Conservation (phyloP, 805 yeast species). For the Maudiozyma barnettii region DNA sequence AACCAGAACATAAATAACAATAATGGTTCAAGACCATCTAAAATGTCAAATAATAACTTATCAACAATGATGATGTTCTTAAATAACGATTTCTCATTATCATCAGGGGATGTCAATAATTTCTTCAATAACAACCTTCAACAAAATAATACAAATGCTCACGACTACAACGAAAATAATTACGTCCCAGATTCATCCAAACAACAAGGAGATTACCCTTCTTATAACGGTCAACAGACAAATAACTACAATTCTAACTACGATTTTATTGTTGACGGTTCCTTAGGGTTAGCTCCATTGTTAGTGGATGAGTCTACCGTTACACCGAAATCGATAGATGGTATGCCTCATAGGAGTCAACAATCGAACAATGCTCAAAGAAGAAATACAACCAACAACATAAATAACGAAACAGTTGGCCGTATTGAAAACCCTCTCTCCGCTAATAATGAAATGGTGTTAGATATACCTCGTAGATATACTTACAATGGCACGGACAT, state of each 20-base stretch:
- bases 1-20: not conserved
- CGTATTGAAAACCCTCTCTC: not conserved
- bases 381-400: not conserved
- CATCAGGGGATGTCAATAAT: constrained; percentile 4
- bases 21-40: not conserved
- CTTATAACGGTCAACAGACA: not conserved
- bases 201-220: not conserved
- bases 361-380: not conserved
- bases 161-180: not conserved
- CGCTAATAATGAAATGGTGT: not conserved
- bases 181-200: not conserved
- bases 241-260: constrained; percentile 18
- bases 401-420: not conserved
- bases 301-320: constrained; percentile 28
- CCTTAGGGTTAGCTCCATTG: constrained; percentile 64
- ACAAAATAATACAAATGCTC: not conserved
- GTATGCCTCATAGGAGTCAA: not conserved
- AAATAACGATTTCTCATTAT: constrained; percentile 8
- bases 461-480: constrained; percentile 3
- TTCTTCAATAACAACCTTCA: not conserved
- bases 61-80: constrained; percentile 9
- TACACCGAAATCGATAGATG: not conserved
- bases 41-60: constrained; percentile 2
- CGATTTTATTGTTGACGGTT: constrained; percentile 77
- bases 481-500: not conserved